Conservation (phyloP, 345 rosid species). For the Syzygium oleosum region DNA sequence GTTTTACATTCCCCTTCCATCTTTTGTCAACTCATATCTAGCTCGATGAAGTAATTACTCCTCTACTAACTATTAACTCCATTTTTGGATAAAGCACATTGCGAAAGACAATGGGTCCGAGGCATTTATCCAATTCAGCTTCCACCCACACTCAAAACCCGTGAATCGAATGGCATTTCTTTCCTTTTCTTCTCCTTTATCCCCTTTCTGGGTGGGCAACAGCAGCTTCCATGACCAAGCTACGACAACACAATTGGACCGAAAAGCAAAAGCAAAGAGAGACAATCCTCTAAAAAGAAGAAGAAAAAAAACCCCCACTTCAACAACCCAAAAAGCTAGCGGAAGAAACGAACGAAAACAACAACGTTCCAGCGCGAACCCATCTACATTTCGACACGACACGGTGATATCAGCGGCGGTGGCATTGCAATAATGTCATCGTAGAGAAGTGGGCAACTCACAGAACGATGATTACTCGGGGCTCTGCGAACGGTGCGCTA, state of each 20-base stretch:
- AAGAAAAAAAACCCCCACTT: background rate
- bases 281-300: background rate
- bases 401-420: background rate
- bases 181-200: background rate
- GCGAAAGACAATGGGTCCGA: background rate
- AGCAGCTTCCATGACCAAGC: background rate
- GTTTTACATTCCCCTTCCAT: background rate
- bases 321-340: background rate
- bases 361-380: background rate
- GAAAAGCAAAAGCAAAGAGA: background rate
- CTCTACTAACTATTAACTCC: background rate
- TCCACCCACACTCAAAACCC: background rate
- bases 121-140: background rate
- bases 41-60: background rate
- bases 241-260: background rate
- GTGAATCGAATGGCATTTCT: background rate
- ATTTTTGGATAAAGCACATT: background rate
- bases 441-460: background rate
- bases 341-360: background rate
- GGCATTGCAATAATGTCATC: background rate
- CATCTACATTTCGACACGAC: background rate
- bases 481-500: background rate
- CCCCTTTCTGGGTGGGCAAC: background rate
- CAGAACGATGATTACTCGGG: background rate
- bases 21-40: background rate